Evolutionary conservation across 2,329 filamentous ascomycete species (phyloP).

Genomic region (Chrysoporthe puriensis): DNA sequence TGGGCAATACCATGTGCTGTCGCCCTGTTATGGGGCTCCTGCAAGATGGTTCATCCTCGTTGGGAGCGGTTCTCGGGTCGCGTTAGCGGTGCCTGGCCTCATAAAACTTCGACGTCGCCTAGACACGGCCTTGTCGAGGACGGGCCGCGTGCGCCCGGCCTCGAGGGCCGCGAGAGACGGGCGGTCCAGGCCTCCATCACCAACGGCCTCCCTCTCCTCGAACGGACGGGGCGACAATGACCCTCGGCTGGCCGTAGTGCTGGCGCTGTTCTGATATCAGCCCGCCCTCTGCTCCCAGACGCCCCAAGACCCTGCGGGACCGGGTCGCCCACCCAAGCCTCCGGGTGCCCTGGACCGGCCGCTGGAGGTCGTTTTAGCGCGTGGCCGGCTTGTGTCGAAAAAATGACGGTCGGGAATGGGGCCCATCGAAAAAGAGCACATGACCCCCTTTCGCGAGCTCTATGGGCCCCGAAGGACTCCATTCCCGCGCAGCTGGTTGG

Average conservation of each 20-base stretch:
- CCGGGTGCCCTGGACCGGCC: slow-evolving; percentile 21
- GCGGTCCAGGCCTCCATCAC: neutral
- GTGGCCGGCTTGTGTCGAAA: slow-evolving; percentile 25
- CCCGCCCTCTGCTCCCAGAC: neutral
- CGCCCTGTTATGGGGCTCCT: slow-evolving; percentile 3
- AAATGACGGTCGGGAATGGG: slow-evolving; percentile 12
- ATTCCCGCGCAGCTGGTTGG: slow-evolving; percentile 11
- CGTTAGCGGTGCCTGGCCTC: slow-evolving; percentile 15
- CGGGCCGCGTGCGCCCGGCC: neutral
- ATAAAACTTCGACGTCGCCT: slow-evolving; percentile 13
- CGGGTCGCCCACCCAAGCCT: slow-evolving; percentile 27
- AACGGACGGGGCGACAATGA: slow-evolving; percentile 26
- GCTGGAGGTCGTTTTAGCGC: slow-evolving; percentile 27
- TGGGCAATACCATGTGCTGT: neutral
- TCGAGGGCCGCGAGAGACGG: neutral
- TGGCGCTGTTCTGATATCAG: neutral
- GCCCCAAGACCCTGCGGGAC: slow-evolving; percentile 22
- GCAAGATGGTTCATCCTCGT: slow-evolving; percentile 25
- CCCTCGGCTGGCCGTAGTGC: slow-evolving; percentile 19
- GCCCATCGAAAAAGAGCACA: slow-evolving; percentile 12
- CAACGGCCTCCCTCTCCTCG: neutral
- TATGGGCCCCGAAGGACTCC: slow-evolving; percentile 7
- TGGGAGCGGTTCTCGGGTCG: slow-evolving; percentile 11
- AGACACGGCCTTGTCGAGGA: neutral
- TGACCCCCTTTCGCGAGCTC: slow-evolving; percentile 14